These are phyloP conservation scores for Exophiala phaeomuriformis DNA, from an alignment of 2,329 filamentous ascomycete species.

Conservation along the genomic window DNA sequence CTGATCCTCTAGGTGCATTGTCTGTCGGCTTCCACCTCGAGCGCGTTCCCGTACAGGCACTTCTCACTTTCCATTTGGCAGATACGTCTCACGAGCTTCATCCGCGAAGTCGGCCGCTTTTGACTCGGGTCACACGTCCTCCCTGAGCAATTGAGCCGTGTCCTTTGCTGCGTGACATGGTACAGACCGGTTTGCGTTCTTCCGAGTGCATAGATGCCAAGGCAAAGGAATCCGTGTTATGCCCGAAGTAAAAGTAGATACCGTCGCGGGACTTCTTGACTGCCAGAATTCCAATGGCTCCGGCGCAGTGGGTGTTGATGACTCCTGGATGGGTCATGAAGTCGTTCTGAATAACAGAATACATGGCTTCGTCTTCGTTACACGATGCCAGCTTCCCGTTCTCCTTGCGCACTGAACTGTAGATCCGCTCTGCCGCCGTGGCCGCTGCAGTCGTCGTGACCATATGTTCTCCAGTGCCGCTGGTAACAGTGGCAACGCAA, in stretches of 20 bases:
- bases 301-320: constrained; percentile 66
- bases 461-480: constrained; percentile 97
- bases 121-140: constrained; percentile 31
- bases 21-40: no score
- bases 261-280: constrained; percentile 76
- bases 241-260: constrained; percentile 82
- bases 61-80: no score
- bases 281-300: constrained; percentile 81
- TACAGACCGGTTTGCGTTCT: constrained; percentile 66
- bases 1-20: no score
- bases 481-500: constrained; percentile 77
- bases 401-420: constrained; percentile 58
- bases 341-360: constrained; percentile 72
- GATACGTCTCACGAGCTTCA: no score
- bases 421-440: constrained; percentile 78
- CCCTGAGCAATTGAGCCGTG: constrained; percentile 47
- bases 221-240: constrained; percentile 85
- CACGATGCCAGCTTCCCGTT: constrained; percentile 58
- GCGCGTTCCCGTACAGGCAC: no score
- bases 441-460: constrained; percentile 87
- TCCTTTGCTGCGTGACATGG: constrained; percentile 71
- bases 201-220: constrained; percentile 79
- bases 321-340: constrained; percentile 90
- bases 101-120: constrained; percentile 14
- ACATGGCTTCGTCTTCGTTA: constrained; percentile 70